These are phyloP conservation scores for Laetiporus sulphureus DNA, from an alignment of 1,284 basidiomycete species.

Conservation along the genomic window DNA sequence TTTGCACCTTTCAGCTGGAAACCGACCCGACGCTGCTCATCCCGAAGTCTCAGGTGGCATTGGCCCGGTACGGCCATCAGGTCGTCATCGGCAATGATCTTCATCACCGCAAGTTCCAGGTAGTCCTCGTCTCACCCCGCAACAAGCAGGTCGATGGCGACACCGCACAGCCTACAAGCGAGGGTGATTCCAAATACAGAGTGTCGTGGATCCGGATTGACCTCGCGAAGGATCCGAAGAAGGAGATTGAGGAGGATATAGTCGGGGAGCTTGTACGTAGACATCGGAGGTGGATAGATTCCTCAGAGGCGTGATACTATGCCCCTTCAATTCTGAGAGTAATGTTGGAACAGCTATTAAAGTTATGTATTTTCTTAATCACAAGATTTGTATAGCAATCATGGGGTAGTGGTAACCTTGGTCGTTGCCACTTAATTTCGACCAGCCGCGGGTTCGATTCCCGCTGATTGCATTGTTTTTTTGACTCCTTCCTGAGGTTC, in stretches of 20 bases:
- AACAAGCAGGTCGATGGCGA: not conserved
- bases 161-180: slow-evolving; percentile 3
- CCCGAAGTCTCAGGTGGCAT: slow-evolving; percentile 84
- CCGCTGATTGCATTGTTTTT: too few species aligned
- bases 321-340: too few species aligned
- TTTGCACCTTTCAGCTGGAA: slow-evolving; percentile 65
- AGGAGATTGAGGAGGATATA: slow-evolving; percentile 93
- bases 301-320: not conserved
- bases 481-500: too few species aligned
- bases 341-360: too few species aligned
- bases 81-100: slow-evolving; percentile 96
- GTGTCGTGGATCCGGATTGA: slow-evolving; percentile 77
- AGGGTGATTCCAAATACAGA: slow-evolving; percentile 29
- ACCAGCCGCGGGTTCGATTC: too few species aligned
- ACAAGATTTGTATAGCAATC: too few species aligned
- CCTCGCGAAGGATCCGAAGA: slow-evolving; percentile 35
- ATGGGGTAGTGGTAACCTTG: too few species aligned
- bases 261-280: slow-evolving; percentile 67
- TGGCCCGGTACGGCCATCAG: slow-evolving; percentile 94
- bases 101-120: slow-evolving; percentile 83
- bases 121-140: slow-evolving; percentile 72
- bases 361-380: too few species aligned
- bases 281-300: slow-evolving; percentile 66
- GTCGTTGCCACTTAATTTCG: too few species aligned
- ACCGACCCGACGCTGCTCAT: slow-evolving; percentile 82